Conservation (phyloP, 2,329 filamentous ascomycete species). For the Nigrospora sphaerica region DNA sequence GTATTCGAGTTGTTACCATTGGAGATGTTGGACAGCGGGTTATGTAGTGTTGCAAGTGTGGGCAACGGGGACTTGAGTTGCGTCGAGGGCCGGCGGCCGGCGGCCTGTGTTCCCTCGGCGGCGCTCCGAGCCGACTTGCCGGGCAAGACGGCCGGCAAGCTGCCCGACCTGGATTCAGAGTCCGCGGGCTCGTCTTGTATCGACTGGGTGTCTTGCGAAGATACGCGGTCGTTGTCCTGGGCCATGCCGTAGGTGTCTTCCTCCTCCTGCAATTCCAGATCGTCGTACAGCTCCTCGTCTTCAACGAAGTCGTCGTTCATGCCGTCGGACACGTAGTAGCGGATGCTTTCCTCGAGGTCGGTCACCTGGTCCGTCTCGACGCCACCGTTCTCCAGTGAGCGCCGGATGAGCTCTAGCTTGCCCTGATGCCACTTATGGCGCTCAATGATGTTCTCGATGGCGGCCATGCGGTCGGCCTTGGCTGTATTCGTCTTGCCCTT, state of each 20-base stretch:
- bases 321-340: conserved; percentile 90
- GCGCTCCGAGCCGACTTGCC: conserved; percentile 47
- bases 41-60: conserved; percentile 84
- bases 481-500: conserved; percentile 83
- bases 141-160: conserved; percentile 23
- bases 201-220: conserved; percentile 93
- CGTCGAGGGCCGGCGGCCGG: conserved; percentile 68
- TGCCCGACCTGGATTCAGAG: conserved; percentile 36
- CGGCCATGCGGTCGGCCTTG: conserved; percentile 81
- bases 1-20: conserved; percentile 44
- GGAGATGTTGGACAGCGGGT: conserved; percentile 54
- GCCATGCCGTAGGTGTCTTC: conserved; percentile 80
- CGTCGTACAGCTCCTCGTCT: conserved; percentile 92
- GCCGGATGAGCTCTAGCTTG: conserved; percentile 84
- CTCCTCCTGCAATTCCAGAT: conserved; percentile 85
- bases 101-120: conserved; percentile 48
- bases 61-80: conserved; percentile 92
- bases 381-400: conserved; percentile 86
- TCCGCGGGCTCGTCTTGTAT: conserved; percentile 77
- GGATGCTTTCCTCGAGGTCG: conserved; percentile 85
- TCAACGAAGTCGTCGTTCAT: conserved; percentile 86
- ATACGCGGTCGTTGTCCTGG: conserved; percentile 75
- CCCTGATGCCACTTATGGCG: conserved; percentile 94
- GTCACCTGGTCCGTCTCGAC: conserved; percentile 82
- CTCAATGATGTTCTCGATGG: conserved; percentile 79